Evolutionary conservation across 1,284 basidiomycete species (phyloP).

Genomic region (Austroboletus niveus): DNA sequence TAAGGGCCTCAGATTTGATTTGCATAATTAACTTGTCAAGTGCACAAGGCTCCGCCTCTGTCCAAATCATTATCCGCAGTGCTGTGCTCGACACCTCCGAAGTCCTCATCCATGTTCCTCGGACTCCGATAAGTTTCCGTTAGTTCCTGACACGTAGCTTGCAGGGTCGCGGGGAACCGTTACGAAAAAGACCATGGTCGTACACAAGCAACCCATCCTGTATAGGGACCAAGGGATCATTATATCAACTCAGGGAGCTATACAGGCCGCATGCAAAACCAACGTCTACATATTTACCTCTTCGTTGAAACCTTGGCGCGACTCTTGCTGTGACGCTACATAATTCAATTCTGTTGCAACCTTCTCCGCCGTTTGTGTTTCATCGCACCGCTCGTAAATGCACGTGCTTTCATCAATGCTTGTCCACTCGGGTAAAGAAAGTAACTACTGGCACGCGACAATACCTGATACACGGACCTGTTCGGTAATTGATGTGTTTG

Average conservation of each 20-base stretch:
- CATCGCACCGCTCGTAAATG: not conserved
- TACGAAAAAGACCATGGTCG: no score
- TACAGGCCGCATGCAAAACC: no score
- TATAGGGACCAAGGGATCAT: not conserved
- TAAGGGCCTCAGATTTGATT: no score
- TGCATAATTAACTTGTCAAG: no score
- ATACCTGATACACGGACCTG: no score
- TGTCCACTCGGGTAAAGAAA: not conserved
- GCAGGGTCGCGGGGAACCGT: not conserved
- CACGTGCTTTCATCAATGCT: not conserved
- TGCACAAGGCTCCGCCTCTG: no score
- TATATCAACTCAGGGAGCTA: not conserved
- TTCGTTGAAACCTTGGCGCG: not conserved
- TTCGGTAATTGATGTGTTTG: no score
- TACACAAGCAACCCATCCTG: no score
- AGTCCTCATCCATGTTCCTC: not conserved
- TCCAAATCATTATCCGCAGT: no score
- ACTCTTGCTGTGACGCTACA: no score
- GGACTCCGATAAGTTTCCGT: not conserved
- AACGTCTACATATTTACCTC: not conserved
- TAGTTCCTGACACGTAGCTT: not conserved
- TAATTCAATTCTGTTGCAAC: not conserved
- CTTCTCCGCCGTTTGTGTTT: not conserved
- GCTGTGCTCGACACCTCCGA: not conserved
- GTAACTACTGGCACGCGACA: no score